Evolutionary conservation across 2,329 filamentous ascomycete genomes (phyloP).

Genomic region (Trichoderma hamatum): DNA sequence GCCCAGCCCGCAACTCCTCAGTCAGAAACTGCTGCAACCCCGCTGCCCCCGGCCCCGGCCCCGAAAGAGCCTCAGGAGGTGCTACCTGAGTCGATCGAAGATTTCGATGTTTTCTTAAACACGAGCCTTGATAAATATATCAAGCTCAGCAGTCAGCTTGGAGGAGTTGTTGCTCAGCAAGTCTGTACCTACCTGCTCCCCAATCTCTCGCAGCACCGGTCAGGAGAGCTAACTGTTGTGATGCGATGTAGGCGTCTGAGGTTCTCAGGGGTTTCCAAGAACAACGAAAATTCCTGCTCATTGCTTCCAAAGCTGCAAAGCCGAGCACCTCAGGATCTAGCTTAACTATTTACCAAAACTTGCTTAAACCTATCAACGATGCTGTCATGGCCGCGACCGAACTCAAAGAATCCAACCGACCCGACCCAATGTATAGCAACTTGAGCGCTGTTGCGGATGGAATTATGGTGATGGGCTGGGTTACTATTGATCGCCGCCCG

Average conservation of each 20-base stretch:
- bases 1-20: slow-evolving; percentile 44
- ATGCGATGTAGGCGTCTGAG: slow-evolving; percentile 48
- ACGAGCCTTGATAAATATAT: slow-evolving; percentile 77
- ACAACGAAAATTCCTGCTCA: slow-evolving; percentile 84
- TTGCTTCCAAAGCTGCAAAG: slow-evolving; percentile 90
- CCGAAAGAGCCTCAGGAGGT: slow-evolving; percentile 53
- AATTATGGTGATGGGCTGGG: slow-evolving; percentile 88
- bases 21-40: slow-evolving; percentile 36
- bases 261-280: slow-evolving; percentile 72
- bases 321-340: slow-evolving; percentile 68
- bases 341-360: slow-evolving; percentile 69
- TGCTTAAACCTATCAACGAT: slow-evolving; percentile 85
- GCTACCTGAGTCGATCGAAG: slow-evolving; percentile 77
- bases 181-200: slow-evolving; percentile 47
- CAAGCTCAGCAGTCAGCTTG: slow-evolving; percentile 75
- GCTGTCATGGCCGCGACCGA: slow-evolving; percentile 77
- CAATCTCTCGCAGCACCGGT: background rate
- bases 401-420: slow-evolving; percentile 80
- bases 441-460: slow-evolving; percentile 87
- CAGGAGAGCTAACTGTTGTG: slow-evolving; percentile 1
- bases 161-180: slow-evolving; percentile 78
- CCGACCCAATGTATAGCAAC: slow-evolving; percentile 75
- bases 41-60: slow-evolving; percentile 46
- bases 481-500: slow-evolving; percentile 80
- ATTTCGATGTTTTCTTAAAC: slow-evolving; percentile 80